These are phyloP conservation scores for Debaryomyces hansenii DNA, from an alignment of 805 yeast genomes.

Conservation along the genomic window DNA sequence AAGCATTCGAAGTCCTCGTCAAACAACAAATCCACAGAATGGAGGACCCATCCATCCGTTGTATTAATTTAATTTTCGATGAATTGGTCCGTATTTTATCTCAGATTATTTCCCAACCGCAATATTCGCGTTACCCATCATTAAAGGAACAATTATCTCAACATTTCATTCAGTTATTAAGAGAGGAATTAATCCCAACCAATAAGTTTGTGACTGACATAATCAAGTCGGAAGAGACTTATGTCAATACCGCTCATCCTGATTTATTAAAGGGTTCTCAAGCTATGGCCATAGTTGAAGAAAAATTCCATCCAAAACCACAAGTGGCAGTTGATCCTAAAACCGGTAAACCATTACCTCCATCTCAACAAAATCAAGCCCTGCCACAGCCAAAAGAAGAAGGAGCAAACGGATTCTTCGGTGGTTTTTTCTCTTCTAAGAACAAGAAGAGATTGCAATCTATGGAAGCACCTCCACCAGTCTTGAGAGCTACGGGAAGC, in stretches of 20 bases:
- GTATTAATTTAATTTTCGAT: slow-evolving; percentile 88
- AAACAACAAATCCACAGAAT: slow-evolving; percentile 91
- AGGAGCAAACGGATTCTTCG: slow-evolving; percentile 78
- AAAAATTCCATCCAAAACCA: slow-evolving; percentile 73
- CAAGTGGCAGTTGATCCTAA: slow-evolving; percentile 84
- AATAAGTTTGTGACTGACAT: slow-evolving; percentile 81
- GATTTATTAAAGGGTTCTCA: slow-evolving; percentile 92
- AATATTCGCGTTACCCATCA: slow-evolving; percentile 85
- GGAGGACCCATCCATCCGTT: slow-evolving; percentile 88
- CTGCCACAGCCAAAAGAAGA: slow-evolving; percentile 43
- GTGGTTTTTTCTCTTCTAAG: slow-evolving; percentile 90
- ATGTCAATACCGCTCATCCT: slow-evolving; percentile 97
- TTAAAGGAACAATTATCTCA: slow-evolving; percentile 84
- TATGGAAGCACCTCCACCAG: slow-evolving; percentile 97
- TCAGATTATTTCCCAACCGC: slow-evolving; percentile 78
- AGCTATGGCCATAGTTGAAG: slow-evolving; percentile 91
- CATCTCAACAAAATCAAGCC: slow-evolving; percentile 35
- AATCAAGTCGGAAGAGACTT: slow-evolving; percentile 84
- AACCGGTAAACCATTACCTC: slow-evolving; percentile 78
- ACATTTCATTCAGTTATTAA: slow-evolving; percentile 74
- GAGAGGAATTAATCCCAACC: slow-evolving; percentile 81
- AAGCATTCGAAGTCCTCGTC: slow-evolving; percentile 93
- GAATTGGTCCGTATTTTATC: slow-evolving; percentile 89
- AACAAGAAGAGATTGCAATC: slow-evolving; percentile 91
- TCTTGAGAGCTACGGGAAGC: slow-evolving; percentile 86